Evolutionary conservation across 352 stramenopile species (phyloP).

Genomic region (Pythium plurisporium): DNA sequence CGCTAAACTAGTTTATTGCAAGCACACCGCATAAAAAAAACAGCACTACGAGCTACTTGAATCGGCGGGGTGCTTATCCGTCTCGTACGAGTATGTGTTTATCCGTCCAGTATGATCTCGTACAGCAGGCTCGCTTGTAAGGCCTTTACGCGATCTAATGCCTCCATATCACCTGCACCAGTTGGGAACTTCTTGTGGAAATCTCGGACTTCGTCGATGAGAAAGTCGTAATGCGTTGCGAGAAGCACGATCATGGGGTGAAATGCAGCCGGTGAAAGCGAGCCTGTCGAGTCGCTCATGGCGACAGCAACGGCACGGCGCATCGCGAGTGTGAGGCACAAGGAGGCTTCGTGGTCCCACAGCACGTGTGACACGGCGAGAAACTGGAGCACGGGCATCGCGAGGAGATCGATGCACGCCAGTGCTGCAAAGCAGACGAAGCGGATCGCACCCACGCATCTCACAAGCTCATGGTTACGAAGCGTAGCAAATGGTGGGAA

Average conservation of each 20-base stretch:
- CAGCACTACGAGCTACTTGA: too few relatives aligned
- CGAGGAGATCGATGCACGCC: constrained; percentile 19
- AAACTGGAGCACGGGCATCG: constrained; percentile 8
- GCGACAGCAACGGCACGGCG: constrained; percentile 5
- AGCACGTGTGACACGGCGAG: constrained; percentile 13
- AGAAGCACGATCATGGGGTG: constrained; percentile 23
- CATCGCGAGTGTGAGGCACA: constrained; percentile 23
- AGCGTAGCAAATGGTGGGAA: constrained; percentile 17
- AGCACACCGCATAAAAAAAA: too few relatives aligned
- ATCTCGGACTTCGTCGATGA: constrained; percentile 17
- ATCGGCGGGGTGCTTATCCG: too few relatives aligned
- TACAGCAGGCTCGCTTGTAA: constrained; percentile 49
- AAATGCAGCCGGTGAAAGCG: neutral
- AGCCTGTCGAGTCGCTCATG: neutral
- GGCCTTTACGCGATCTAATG: constrained; percentile 23
- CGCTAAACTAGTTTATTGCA: too few relatives aligned
- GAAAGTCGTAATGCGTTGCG: constrained; percentile 13
- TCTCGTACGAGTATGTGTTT: too few relatives aligned
- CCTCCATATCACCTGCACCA: neutral
- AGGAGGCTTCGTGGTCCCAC: constrained; percentile 16
- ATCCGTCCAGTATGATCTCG: constrained; percentile 26
- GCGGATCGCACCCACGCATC: constrained; percentile 12
- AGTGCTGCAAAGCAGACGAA: constrained; percentile 22
- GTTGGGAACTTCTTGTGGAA: constrained; percentile 17
- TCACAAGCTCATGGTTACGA: neutral